A percentile compares a stretch with the other conserved stretches of the same genome.
phyloP scores from a whole-genome alignment of 352 stramenopile genomes.

The Thraustochytrium sp. region DNA sequence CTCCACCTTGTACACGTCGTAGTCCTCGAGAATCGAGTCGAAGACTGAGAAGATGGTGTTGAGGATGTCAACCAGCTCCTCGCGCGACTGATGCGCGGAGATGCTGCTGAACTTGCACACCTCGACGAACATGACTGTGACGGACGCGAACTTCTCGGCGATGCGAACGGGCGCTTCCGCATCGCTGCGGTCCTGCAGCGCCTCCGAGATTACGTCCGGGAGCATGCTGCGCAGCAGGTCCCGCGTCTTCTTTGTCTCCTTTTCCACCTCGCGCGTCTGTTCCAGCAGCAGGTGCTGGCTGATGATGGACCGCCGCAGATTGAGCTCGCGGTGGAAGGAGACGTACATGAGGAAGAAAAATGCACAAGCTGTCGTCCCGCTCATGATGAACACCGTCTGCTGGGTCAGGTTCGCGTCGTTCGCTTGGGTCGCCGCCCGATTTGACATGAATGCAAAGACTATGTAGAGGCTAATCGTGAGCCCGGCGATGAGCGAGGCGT shows the following conservation, averaged over 20 bases:
- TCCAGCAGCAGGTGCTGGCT: slow-evolving; percentile 71
- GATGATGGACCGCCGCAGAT: slow-evolving; percentile 72
- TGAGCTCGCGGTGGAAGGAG: slow-evolving; percentile 58
- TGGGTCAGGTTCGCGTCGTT: slow-evolving; percentile 46
- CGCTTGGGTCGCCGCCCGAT: neutral
- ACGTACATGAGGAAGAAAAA: slow-evolving; percentile 22
- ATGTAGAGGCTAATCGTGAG: neutral
- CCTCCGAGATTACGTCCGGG: slow-evolving; percentile 64
- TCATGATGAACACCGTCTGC: neutral
- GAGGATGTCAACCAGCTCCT: slow-evolving; percentile 74
- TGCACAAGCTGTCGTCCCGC: neutral
- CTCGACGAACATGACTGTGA: slow-evolving; percentile 53
- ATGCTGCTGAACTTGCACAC: slow-evolving; percentile 69
- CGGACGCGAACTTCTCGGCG: slow-evolving; percentile 66
- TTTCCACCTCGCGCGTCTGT: slow-evolving; percentile 60
- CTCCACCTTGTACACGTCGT: slow-evolving; percentile 80
- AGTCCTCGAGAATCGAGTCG: slow-evolving; percentile 71
- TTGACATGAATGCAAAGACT: neutral
- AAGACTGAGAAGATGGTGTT: slow-evolving; percentile 81
- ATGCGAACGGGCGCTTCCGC: slow-evolving; percentile 54
- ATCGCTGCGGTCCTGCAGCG: slow-evolving; percentile 66
- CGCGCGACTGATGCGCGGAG: slow-evolving; percentile 64
- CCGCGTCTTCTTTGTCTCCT: slow-evolving; percentile 49
- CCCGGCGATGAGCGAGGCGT: neutral
- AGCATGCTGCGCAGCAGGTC: slow-evolving; percentile 72